Base-by-base conservation (phyloP, 2,329 filamentous ascomycete species). In the Atkinsonella hypoxylon region DNA sequence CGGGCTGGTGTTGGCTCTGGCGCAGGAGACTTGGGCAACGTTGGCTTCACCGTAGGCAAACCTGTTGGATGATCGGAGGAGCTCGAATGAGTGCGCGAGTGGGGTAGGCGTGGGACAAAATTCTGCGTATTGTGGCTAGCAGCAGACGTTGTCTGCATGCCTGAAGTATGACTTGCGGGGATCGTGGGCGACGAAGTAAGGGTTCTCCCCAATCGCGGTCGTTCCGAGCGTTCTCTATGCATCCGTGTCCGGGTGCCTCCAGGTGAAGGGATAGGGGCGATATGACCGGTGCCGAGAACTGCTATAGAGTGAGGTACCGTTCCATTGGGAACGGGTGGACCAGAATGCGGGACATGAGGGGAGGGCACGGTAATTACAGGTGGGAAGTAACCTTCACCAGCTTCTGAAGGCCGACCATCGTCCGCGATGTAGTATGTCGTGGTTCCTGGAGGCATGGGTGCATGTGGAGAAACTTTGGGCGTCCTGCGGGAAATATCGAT, bases 401-500 rank as follows among this genome's bases (percentile, higher is more conserved):
- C 77, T 63, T 91, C 86, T 4, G 77, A 73, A 10, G 85, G 85
- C 34, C 80, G 73, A 18, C 72, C 70, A 20, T 87, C 82, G 30
- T 89, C 84, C 55, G 74, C 62, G 57, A 77, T 73, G 61, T 79
- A 78, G 61, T 79, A 80, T 36, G 72, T 71, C 44, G 74, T 69
- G 15, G 69, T 49, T 62, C 44, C 67, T 61, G 57, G 71, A 66
- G 44, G 71, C 63, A 51, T 76, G 67, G 57, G 74, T 8, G 67
- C 64, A 52, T 83, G 76, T 2, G 90, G 90, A 10, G 89, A 95
- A 11, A 87, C 82, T 58, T 84, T 85, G 1, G 90, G 89, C 0
- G 88, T 90, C 53, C 85, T 79, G 49, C 82, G 80, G 15, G 89
- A 88, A 18, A 94, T 82, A 59, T 97, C 90, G 62, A 98, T 95